These are phyloP conservation scores for Heliocybe sulcata DNA, from an alignment of 1,284 basidiomycete genomes.

Conservation along the genomic window DNA sequence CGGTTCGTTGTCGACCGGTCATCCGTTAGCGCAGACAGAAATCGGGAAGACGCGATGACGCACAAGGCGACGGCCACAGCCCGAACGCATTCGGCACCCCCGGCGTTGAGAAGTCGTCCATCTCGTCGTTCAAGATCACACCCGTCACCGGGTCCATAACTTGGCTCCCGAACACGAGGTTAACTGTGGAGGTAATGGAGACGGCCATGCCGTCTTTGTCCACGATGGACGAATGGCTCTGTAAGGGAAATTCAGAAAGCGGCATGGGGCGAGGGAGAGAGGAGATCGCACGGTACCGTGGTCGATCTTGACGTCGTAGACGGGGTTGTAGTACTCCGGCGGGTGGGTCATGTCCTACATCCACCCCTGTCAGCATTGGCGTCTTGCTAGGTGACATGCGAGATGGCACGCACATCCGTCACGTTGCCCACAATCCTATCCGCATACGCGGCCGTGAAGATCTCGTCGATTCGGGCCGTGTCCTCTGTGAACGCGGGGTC, in stretches of 20 bases:
- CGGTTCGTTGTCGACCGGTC: neutral
- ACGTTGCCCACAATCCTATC: constrained; percentile 56
- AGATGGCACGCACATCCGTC: constrained; percentile 60
- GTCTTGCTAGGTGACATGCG: constrained; percentile 5
- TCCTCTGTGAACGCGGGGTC: constrained; percentile 67
- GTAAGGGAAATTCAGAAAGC: constrained; percentile 2
- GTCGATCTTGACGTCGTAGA: constrained; percentile 71
- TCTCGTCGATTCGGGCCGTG: constrained; percentile 49
- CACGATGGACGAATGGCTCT: constrained; percentile 80
- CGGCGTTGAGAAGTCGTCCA: constrained; percentile 88
- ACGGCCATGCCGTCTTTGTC: constrained; percentile 85
- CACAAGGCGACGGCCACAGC: constrained; percentile 79
- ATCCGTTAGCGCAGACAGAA: neutral
- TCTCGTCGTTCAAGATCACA: constrained; percentile 87
- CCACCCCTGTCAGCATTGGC: constrained; percentile 10
- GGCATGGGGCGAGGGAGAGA: constrained; percentile 4
- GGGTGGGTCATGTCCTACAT: constrained; percentile 70
- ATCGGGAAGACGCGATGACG: constrained; percentile 15
- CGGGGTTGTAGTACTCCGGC: constrained; percentile 78
- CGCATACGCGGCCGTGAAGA: constrained; percentile 70
- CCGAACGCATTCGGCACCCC: constrained; percentile 80
- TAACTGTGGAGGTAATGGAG: constrained; percentile 82
- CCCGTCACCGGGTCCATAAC: constrained; percentile 84
- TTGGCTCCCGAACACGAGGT: constrained; percentile 80
- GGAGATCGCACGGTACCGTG: constrained; percentile 72